A percentile compares a stretch with the other conserved stretches of the same genome.
phyloP scores from a whole-genome alignment of 2,329 filamentous ascomycete species.

The Penicillium hesseltinei region DNA sequence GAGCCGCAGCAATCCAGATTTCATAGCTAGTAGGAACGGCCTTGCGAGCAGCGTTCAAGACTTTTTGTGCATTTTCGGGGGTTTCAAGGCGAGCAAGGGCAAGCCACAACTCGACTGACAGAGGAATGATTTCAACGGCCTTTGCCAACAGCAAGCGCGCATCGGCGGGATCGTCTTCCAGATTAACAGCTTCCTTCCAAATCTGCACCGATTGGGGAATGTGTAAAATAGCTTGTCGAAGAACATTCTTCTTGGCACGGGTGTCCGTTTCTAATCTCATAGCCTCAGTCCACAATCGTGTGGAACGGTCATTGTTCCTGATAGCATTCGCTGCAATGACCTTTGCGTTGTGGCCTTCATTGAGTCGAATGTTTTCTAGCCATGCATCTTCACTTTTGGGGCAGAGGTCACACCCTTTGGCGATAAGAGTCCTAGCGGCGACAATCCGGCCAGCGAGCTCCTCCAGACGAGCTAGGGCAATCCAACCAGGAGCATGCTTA shows the following conservation, averaged over 20 bases:
- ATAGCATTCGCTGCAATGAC: constrained; percentile 93
- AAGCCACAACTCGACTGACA: constrained; percentile 93
- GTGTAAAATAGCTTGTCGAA: constrained; percentile 85
- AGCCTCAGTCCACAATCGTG: constrained; percentile 89
- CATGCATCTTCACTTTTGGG: constrained; percentile 94
- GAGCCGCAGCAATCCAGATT: constrained; percentile 92
- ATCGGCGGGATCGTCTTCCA: constrained; percentile 87
- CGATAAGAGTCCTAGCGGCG: constrained; percentile 82
- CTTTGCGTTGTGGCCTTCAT: constrained; percentile 89
- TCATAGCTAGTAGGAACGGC: constrained; percentile 90
- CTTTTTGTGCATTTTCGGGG: constrained; percentile 87
- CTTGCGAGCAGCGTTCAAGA: constrained; percentile 92
- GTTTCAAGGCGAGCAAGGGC: constrained; percentile 86
- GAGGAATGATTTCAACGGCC: constrained; percentile 89
- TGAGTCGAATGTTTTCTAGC: constrained; percentile 92
- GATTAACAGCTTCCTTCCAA: constrained; percentile 97
- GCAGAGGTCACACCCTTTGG: constrained; percentile 83
- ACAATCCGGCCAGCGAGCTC: constrained; percentile 90
- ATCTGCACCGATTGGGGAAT: constrained; percentile 91
- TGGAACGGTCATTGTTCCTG: constrained; percentile 83
- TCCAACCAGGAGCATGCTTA: constrained; percentile 91
- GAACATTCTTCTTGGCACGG: constrained; percentile 85
- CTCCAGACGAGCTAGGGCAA: constrained; percentile 87
- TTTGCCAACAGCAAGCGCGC: constrained; percentile 87
- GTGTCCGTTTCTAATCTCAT: constrained; percentile 85